phyloP scores from a whole-genome alignment of 2,329 filamentous ascomycete species.

The Colletotrichum siamense region DNA sequence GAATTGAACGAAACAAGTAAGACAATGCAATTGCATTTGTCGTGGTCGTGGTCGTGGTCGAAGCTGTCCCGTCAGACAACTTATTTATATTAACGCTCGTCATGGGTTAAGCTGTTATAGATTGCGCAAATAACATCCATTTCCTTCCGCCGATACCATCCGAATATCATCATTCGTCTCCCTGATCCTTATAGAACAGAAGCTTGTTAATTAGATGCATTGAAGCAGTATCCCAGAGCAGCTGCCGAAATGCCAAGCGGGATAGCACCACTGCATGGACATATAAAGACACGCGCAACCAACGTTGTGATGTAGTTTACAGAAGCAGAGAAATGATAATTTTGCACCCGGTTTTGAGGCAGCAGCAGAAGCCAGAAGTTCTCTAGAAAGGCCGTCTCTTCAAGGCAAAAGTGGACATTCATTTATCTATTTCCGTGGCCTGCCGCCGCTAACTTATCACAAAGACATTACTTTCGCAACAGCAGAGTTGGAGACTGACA shows the following conservation, averaged over 20 bases:
- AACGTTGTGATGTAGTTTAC: background rate
- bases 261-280: background rate
- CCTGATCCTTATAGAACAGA: background rate
- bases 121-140: background rate
- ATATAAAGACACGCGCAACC: background rate
- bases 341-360: too few species aligned
- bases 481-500: background rate
- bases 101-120: background rate
- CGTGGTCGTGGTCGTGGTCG: background rate
- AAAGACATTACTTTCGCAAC: background rate
- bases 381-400: background rate
- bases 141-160: background rate
- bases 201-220: rapidly evolving
- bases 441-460: background rate
- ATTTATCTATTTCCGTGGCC: background rate
- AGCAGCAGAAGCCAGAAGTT: background rate
- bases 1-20: rapidly evolving
- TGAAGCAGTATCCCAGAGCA: background rate
- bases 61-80: background rate
- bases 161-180: background rate
- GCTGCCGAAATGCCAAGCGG: background rate
- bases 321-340: background rate
- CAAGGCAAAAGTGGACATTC: background rate
- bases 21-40: rapidly evolving
- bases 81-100: background rate